A percentile compares a stretch with the other conserved stretches of the same genome.
Conservation (phyloP, 441 rosid genomes). For the Mallotus japonicus region DNA sequence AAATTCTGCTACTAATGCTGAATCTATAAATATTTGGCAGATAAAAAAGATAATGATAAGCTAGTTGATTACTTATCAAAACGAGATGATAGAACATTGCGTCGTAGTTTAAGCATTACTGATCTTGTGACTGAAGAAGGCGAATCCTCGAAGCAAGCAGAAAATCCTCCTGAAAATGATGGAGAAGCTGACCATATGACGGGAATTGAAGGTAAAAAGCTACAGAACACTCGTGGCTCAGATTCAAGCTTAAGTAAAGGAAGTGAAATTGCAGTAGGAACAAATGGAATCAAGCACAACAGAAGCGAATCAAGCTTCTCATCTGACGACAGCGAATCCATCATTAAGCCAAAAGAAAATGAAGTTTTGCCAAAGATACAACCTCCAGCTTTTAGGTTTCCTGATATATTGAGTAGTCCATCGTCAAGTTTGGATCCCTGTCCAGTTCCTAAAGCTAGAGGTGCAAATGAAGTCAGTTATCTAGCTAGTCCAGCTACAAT, state of each 20-base stretch:
- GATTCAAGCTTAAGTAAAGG: slow-evolving; percentile 28
- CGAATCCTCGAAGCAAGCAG: slow-evolving; percentile 20
- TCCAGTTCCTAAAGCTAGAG: slow-evolving; percentile 38
- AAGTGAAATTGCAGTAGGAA: slow-evolving; percentile 33
- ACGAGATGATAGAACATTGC: slow-evolving; percentile 24
- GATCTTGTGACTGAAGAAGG: slow-evolving; percentile 33
- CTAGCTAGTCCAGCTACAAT: slow-evolving; percentile 41
- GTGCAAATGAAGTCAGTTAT: slow-evolving; percentile 22
- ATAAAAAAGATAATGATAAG: slow-evolving; percentile 35
- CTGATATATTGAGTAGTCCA: slow-evolving; percentile 26
- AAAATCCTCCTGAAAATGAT: slow-evolving; percentile 19
- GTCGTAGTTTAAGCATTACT: slow-evolving; percentile 23
- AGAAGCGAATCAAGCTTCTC: slow-evolving; percentile 33
- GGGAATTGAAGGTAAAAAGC: slow-evolving; percentile 17
- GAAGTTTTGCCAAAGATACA: slow-evolving; percentile 25
- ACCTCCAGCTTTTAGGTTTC: slow-evolving; percentile 32
- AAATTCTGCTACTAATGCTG: not conserved
- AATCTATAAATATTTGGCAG: slow-evolving; percentile 30
- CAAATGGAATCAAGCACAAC: slow-evolving; percentile 33
- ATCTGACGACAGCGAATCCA: slow-evolving; percentile 34
- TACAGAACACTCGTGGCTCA: slow-evolving; percentile 15
- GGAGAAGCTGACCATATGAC: slow-evolving; percentile 16
- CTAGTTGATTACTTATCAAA: slow-evolving; percentile 26
- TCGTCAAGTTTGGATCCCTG: slow-evolving; percentile 28
- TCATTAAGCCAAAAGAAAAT: slow-evolving; percentile 21